Percentiles rank a stretch among this genome's conserved stretches.
Conservation (phyloP, 2,329 filamentous ascomycete genomes). For the Stagonosporopsis tanaceti region DNA sequence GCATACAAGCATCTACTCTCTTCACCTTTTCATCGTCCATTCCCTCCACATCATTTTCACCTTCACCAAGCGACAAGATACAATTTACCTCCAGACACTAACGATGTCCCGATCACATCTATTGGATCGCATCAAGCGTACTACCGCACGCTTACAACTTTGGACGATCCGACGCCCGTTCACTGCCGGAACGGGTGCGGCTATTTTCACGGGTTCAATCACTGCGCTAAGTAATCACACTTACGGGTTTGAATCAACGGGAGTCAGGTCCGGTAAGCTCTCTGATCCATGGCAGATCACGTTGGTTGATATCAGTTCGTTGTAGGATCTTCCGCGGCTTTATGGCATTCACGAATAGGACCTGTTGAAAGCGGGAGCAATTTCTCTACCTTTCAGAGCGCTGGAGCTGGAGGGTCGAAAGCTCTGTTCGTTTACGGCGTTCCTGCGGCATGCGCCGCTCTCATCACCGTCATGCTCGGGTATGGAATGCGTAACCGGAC, state of each 20-base stretch:
- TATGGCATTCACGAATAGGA: slow-evolving; percentile 23
- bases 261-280: not conserved
- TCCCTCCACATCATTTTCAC: not conserved
- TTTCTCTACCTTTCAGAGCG: slow-evolving; percentile 31
- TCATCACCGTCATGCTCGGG: not conserved
- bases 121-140: not conserved
- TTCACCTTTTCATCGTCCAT: too few relatives aligned
- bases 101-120: not conserved
- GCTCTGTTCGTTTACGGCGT: not conserved
- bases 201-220: not conserved
- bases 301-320: not conserved
- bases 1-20: not conserved
- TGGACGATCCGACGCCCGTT: not conserved
- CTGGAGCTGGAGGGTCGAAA: slow-evolving; percentile 26
- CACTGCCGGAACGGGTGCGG: not conserved
- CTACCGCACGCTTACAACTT: not conserved
- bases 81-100: too few relatives aligned
- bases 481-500: not conserved
- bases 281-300: not conserved
- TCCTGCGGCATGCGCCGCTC: slow-evolving; percentile 10
- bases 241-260: not conserved
- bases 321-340: slow-evolving; percentile 27
- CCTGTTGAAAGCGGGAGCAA: slow-evolving; percentile 24
- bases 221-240: not conserved
- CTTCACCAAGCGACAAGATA: not conserved